These are phyloP conservation scores for Penicillium desertorum DNA, from an alignment of 495 filamentous ascomycete species.

Conservation along the genomic window DNA sequence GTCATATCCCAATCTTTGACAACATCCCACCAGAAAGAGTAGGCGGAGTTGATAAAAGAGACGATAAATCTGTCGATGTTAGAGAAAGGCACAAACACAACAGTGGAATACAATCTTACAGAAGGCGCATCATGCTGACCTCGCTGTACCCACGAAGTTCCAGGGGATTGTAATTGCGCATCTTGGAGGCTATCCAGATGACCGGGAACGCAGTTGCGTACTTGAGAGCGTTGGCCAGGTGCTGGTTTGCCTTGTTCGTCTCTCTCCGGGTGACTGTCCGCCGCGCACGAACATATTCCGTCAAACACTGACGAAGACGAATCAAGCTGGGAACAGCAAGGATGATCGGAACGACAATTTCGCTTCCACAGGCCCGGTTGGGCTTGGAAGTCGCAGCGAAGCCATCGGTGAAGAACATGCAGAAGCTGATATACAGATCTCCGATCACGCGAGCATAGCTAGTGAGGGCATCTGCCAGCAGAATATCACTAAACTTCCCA, in stretches of 20 bases:
- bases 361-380: slow-evolving; percentile 75
- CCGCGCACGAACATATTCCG: slow-evolving; percentile 76
- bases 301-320: slow-evolving; percentile 88
- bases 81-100: neutral
- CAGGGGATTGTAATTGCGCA: slow-evolving; percentile 63
- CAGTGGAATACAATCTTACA: slow-evolving; percentile 39
- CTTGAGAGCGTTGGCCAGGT: slow-evolving; percentile 89
- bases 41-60: slow-evolving; percentile 77
- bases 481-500: slow-evolving; percentile 89
- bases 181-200: slow-evolving; percentile 70
- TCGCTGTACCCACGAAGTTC: slow-evolving; percentile 55
- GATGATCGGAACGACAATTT: slow-evolving; percentile 72
- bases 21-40: slow-evolving; percentile 98
- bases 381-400: slow-evolving; percentile 75
- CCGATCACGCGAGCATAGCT: slow-evolving; percentile 90
- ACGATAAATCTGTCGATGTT: slow-evolving; percentile 50
- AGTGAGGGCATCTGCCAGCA: slow-evolving; percentile 92
- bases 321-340: slow-evolving; percentile 80
- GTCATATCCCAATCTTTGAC: slow-evolving; percentile 95
- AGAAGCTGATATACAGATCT: slow-evolving; percentile 82
- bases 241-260: slow-evolving; percentile 69
- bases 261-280: slow-evolving; percentile 43
- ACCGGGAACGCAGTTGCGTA: slow-evolving; percentile 92
- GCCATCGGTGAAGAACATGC: slow-evolving; percentile 77
- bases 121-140: slow-evolving; percentile 54